Base-by-base conservation (phyloP, 257 asterid genomes). In the Asclepias syriaca region DNA sequence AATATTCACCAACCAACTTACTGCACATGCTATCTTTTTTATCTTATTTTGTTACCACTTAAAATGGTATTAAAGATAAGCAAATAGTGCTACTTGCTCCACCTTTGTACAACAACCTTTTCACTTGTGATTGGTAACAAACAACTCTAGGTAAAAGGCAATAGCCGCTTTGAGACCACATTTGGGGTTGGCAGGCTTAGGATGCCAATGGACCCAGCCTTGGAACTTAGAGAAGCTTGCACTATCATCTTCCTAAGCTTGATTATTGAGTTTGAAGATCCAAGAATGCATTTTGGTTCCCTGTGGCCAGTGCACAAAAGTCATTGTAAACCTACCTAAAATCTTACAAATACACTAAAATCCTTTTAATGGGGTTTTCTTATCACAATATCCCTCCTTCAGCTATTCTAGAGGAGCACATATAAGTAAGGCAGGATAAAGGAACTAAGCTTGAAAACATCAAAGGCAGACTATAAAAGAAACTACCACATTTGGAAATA, bases 211-310 rank as follows among this genome's bases (percentile, higher is more conserved):
- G 65, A 73, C 80, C 71, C 78, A 43, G 77, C 79, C 68, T 75
- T 81, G 84, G 80, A 75, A 69, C 46, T 74, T 57, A 76, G 66
- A 68, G 79, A 80, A 70, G 84, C 79, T 79, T 77, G 85, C 53
- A 40, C 46, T 48, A 78, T 69, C 70, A 73, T 77, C 74, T 60
- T 77, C 86, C 71, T 81, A 78, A 83, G 82, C 87, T 78, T 86
- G 77, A 85, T 81, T 77, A 78, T 73, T 68, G 85, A 83, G 77
- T 75, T 82, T 64, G 88, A 81, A 79, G 83, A 83, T 71, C 82
- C 86, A 81, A 92, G 86, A 68, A 73, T 68, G 80, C 95, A 90
- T 82, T 78, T 84, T n/a, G 78, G 85, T 79, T 71, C 76, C 98
- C 98, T 90, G 93, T 78, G 79, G 82, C 81, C 85, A 87, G 73